Percentiles rank a stretch among this genome's conserved stretches.
Evolutionary conservation across 345 rosid species (phyloP).

Genomic region (Clarkia xantiana): DNA sequence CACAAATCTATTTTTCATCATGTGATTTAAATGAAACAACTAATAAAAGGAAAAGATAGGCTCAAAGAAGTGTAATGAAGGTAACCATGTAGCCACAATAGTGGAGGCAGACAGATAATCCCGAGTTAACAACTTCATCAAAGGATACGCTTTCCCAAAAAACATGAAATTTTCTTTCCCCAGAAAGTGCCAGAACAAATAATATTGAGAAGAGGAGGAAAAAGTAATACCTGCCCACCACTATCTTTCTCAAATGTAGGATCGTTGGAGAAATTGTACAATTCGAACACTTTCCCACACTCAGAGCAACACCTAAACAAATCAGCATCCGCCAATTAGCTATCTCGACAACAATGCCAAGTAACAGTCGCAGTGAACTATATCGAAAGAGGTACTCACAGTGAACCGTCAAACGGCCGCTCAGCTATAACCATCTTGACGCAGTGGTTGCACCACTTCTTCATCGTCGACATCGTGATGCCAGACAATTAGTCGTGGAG

Average conservation of each 20-base stretch:
- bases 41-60: too few relatives aligned
- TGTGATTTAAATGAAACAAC: too few relatives aligned
- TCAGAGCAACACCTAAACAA: conserved; percentile 17
- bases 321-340: not conserved
- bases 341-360: too few relatives aligned
- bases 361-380: not conserved
- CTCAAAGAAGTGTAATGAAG: too few relatives aligned
- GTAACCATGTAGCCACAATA: too few relatives aligned
- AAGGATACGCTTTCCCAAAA: too few relatives aligned
- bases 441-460: conserved; percentile 17
- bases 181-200: not conserved
- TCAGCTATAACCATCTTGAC: conserved; percentile 11
- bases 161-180: too few relatives aligned
- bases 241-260: conserved; percentile 25
- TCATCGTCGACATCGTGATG: conserved; percentile 1
- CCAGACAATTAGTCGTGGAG: too few relatives aligned
- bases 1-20: too few relatives aligned
- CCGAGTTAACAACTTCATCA: too few relatives aligned
- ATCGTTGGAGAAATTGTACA: conserved; percentile 18
- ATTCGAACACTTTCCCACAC: conserved; percentile 33
- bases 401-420: conserved; percentile 18
- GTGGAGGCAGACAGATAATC: too few relatives aligned
- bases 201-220: not conserved
- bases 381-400: conserved; percentile 11
- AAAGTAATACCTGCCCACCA: conserved; percentile 18